Evolutionary conservation across 805 yeast genomes (phyloP).

Genomic region (Candida chilensis): DNA sequence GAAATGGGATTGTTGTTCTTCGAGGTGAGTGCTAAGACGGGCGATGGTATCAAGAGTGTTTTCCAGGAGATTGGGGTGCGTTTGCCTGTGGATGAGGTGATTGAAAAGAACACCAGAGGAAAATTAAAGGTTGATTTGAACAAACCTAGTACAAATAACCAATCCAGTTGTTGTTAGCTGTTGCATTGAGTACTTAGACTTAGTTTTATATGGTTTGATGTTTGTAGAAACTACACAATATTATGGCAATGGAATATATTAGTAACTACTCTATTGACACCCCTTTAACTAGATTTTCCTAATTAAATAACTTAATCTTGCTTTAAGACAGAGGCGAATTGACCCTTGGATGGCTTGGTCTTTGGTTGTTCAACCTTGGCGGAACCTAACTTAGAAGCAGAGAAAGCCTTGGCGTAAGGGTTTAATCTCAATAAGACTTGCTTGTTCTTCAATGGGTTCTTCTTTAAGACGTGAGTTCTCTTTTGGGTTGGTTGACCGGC

Average conservation of each 20-base stretch:
- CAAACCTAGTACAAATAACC: constrained; percentile 33
- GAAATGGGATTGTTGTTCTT: constrained; percentile 40
- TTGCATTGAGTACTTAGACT: no score
- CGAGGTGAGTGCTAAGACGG: constrained; percentile 55
- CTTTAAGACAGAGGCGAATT: constrained; percentile 60
- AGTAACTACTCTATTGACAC: no score
- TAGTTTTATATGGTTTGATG: no score
- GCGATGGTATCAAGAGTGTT: constrained; percentile 35
- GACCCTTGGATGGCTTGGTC: constrained; percentile 64
- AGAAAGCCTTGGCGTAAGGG: constrained; percentile 98
- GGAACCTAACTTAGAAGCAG: constrained; percentile 86
- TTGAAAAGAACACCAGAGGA: neutral
- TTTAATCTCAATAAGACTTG: constrained; percentile 95
- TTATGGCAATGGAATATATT: no score
- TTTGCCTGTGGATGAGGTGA: constrained; percentile 8
- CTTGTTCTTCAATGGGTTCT: constrained; percentile 99
- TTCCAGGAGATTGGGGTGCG: constrained; percentile 43
- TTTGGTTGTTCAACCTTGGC: constrained; percentile 59
- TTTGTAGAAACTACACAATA: no score
- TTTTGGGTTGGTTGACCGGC: constrained; percentile 91
- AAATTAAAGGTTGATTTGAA: constrained; percentile 17
- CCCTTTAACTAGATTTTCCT: no score
- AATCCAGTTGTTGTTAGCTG: constrained; percentile 23
- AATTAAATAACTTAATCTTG: constrained; percentile 32
- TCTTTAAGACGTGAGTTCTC: constrained; percentile 94